phyloP scores from a whole-genome alignment of 2,329 filamentous ascomycete species.

The Magnaporthales sp. region DNA sequence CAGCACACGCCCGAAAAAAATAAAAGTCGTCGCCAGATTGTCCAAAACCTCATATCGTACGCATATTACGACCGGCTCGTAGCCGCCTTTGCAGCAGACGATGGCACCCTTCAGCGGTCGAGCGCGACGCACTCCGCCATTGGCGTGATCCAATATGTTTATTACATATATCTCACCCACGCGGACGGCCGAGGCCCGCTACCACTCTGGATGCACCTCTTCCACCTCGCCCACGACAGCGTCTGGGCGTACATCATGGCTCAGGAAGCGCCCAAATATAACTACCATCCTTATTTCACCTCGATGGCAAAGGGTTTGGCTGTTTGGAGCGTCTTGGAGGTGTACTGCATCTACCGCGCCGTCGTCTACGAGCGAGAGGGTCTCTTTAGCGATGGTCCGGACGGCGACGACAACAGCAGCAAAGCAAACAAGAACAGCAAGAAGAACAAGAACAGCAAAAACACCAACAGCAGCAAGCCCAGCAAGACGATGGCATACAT shows the following conservation, averaged over 20 bases:
- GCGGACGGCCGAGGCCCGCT: slow-evolving; percentile 10
- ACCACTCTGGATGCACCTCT: slow-evolving; percentile 12
- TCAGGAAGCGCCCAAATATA: slow-evolving; percentile 3
- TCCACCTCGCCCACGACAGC: slow-evolving; percentile 12
- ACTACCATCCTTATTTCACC: slow-evolving; percentile 1
- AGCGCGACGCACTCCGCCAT: slow-evolving; percentile 6
- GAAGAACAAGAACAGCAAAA: neutral
- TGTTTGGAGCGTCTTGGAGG: slow-evolving; percentile 8
- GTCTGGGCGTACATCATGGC: slow-evolving; percentile 8
- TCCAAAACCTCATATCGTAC: neutral
- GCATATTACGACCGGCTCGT: neutral
- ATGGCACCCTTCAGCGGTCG: neutral
- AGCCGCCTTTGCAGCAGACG: slow-evolving; percentile 1
- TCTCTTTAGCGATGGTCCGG: neutral
- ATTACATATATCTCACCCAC: slow-evolving; percentile 8
- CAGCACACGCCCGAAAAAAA: neutral
- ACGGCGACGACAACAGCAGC: neutral
- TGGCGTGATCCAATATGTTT: slow-evolving; percentile 10
- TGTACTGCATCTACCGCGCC: slow-evolving; percentile 9
- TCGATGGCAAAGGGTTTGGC: neutral
- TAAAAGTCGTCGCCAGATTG: neutral
- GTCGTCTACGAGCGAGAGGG: slow-evolving; percentile 2
- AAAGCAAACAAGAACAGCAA: neutral
- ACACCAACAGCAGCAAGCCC: neutral
- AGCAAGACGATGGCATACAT: neutral